Percentiles rank a stretch among this genome's conserved stretches.
These are phyloP conservation scores for Pholiota adiposa DNA, from an alignment of 1,284 basidiomycete species.

Conservation along the genomic window DNA sequence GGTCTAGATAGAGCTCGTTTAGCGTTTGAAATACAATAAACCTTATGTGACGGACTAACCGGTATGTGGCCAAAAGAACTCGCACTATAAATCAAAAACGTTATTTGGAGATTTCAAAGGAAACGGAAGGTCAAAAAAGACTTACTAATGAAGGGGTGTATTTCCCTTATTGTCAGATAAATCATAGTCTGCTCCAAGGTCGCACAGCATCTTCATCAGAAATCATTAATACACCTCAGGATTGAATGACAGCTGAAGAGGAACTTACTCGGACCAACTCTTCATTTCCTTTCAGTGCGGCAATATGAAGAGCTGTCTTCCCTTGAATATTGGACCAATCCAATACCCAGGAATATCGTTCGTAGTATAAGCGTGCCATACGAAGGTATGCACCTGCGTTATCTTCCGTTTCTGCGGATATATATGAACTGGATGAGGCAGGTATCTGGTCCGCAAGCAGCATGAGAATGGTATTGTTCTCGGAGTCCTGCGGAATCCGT, in stretches of 20 bases:
- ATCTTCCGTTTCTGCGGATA: slow-evolving; percentile 55
- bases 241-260: slow-evolving; percentile 13
- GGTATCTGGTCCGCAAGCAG: slow-evolving; percentile 80
- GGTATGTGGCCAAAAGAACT: slow-evolving; percentile 84
- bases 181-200: slow-evolving; percentile 87
- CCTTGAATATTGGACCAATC: slow-evolving; percentile 91
- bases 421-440: slow-evolving; percentile 50
- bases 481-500: slow-evolving; percentile 68
- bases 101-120: too few species aligned
- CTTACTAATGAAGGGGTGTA: slow-evolving; percentile 91
- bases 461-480: slow-evolving; percentile 90
- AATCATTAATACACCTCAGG: slow-evolving; percentile 12
- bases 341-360: slow-evolving; percentile 81
- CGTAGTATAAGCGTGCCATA: slow-evolving; percentile 82
- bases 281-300: slow-evolving; percentile 87
- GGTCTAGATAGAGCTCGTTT: slow-evolving; percentile 51
- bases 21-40: slow-evolving; percentile 8
- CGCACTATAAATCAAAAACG: slow-evolving; percentile 61
- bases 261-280: slow-evolving; percentile 79
- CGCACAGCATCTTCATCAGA: slow-evolving; percentile 77
- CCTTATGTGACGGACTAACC: slow-evolving; percentile 45
- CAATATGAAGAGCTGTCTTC: slow-evolving; percentile 89
- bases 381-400: slow-evolving; percentile 71
- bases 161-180: slow-evolving; percentile 91
- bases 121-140: slow-evolving; percentile 19